Evolutionary conservation across 2,329 filamentous ascomycete species (phyloP).

Genomic region (Penicillium rolfsii): DNA sequence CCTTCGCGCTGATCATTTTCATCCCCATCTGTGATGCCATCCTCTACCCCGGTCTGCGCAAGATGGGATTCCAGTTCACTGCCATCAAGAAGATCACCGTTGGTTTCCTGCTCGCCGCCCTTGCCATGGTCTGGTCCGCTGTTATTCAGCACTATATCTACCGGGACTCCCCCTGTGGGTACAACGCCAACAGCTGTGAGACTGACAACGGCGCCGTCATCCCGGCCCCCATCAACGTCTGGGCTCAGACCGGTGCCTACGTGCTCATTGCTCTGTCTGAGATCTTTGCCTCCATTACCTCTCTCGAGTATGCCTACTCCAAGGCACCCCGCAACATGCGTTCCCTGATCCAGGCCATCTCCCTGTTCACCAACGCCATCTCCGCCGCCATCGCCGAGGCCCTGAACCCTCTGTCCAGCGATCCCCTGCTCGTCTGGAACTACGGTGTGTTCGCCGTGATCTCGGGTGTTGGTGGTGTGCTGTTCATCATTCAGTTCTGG

Average conservation of each 20-base stretch:
- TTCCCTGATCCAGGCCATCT: slow-evolving; percentile 68
- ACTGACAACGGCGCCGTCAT: slow-evolving; percentile 22
- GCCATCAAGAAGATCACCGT: slow-evolving; percentile 58
- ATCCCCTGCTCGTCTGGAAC: slow-evolving; percentile 73
- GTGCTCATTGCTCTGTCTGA: slow-evolving; percentile 60
- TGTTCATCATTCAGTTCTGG: slow-evolving; percentile 70
- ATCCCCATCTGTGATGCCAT: slow-evolving; percentile 58
- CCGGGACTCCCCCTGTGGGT: slow-evolving; percentile 62
- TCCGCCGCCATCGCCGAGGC: slow-evolving; percentile 71
- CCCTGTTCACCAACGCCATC: slow-evolving; percentile 71
- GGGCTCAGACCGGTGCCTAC: slow-evolving; percentile 55
- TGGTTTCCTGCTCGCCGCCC: slow-evolving; percentile 54
- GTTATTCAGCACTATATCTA: slow-evolving; percentile 60
- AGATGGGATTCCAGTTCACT: slow-evolving; percentile 52
- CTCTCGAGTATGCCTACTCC: slow-evolving; percentile 75
- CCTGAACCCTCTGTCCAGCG: slow-evolving; percentile 62
- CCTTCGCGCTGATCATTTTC: slow-evolving; percentile 57
- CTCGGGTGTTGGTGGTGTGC: slow-evolving; percentile 63
- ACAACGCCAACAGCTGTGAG: slow-evolving; percentile 54
- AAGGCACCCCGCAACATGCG: slow-evolving; percentile 81
- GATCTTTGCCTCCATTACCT: slow-evolving; percentile 64
- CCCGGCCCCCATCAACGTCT: slow-evolving; percentile 65
- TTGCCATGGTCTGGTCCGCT: slow-evolving; percentile 55
- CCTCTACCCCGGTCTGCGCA: slow-evolving; percentile 55
- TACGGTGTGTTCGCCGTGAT: slow-evolving; percentile 68